Percentiles rank a stretch among this genome's conserved stretches.
phyloP scores from a whole-genome alignment of 2,329 filamentous ascomycete genomes.

The Thielaviopsis cerberus region DNA sequence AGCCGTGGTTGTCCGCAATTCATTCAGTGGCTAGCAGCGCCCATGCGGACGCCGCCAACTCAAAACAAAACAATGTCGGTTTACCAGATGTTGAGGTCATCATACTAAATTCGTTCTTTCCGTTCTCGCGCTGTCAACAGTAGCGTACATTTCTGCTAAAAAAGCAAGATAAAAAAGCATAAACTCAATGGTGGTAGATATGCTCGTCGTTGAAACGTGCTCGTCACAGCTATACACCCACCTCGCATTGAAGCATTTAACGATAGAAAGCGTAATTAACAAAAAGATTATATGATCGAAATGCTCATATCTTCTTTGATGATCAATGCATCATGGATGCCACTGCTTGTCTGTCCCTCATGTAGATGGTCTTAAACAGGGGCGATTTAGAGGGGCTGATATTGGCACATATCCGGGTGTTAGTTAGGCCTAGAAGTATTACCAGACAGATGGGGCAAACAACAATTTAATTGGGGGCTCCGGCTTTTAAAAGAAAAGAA shows the following conservation, averaged over 20 bases:
- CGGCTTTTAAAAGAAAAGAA: too few species aligned
- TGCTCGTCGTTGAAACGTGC: neutral
- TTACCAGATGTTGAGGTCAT: constrained; percentile 12
- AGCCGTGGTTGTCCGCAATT: constrained; percentile 8
- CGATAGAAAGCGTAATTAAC: too few species aligned
- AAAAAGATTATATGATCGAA: too few species aligned
- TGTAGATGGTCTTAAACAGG: constrained; percentile 52
- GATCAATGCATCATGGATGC: constrained; percentile 49
- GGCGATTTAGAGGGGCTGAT: constrained; percentile 29
- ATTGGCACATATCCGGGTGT: constrained; percentile 37
- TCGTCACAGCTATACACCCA: neutral
- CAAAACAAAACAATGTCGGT: constrained; percentile 8
- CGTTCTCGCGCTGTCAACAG: neutral
- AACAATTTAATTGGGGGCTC: constrained; percentile 29
- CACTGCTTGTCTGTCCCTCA: constrained; percentile 38
- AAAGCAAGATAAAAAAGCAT: neutral
- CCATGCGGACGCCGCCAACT: neutral
- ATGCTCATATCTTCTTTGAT: constrained; percentile 46
- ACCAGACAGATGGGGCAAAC: constrained; percentile 16
- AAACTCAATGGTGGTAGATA: neutral
- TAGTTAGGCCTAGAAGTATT: constrained; percentile 15
- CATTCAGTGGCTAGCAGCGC: neutral
- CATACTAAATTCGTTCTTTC: neutral
- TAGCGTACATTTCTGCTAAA: too few species aligned
- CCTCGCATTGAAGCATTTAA: too few species aligned